Evolutionary conservation across 1,139 yeast genomes (phyloP), one percentile per base, ranked within the genome.

Genomic region (Fermentozyma sake): DNA sequence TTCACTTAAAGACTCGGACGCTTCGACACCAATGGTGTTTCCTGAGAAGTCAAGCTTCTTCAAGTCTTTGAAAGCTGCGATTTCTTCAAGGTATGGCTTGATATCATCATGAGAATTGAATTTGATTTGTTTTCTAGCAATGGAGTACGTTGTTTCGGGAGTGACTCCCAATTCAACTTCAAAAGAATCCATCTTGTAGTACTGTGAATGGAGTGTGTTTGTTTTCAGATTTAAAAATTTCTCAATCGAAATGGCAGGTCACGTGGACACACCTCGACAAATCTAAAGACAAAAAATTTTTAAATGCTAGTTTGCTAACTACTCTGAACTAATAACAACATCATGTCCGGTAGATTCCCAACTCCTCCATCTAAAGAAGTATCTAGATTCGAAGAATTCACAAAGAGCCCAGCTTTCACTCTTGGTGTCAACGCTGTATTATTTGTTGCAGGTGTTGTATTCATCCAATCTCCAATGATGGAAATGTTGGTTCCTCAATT

Each of bases 21-120:
- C 95, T 27, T 79, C 95, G 33, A 87, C 79, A 32, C 98, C 96
- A 39, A 87, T 77, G 23, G 98, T 89, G 63, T 91, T 91, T 42
- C 98, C 98, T 12, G 89, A 80, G 31, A 91, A 68, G 52, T 85
- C 94, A 34, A 89, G 64, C 45, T 75, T 77, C 28, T 68, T 70
- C 35, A 86, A 46, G 18, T 42, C 33, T 12, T 44, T 23, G 45
- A 48, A 34, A 48, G 50, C 40, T 52, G 55, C 48, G 34, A 86
- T 60, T 39, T 77, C 79, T 10, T 68, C 68, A 24, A 82, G 51
- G 46, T 73, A 71, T 9, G 83, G 78, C 43, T 73, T 68, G 39
- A 87, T 81, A 47, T 87, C 96, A n/a, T 65, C 76, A 16, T 65
- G 72, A 3, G 80, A 45, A 48, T 87, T 79, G 39, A 89, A 75